A percentile compares a stretch with the other conserved stretches of the same genome.
Evolutionary conservation across 306 rosid species (phyloP).

Genomic region (Ziziphus jujuba): DNA sequence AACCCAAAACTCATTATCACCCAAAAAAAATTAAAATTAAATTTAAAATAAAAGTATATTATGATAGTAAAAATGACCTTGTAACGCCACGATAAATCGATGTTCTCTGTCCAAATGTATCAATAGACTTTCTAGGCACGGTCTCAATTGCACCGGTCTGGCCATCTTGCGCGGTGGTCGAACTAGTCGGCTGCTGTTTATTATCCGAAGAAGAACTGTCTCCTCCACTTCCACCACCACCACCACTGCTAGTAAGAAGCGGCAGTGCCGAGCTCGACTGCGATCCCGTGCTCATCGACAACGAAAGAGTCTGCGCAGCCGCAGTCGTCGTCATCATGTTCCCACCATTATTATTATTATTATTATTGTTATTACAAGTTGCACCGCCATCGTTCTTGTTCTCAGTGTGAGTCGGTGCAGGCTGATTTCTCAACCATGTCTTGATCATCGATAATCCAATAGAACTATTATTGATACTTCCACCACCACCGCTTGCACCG

Average conservation of each 20-base stretch:
- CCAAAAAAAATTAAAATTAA: not conserved
- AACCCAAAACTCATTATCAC: no score
- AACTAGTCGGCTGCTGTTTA: slow-evolving; percentile 35
- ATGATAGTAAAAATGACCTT: slow-evolving; percentile 37
- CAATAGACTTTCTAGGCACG: slow-evolving; percentile 64
- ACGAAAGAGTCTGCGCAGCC: slow-evolving; percentile 56
- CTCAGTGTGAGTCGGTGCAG: slow-evolving; percentile 28
- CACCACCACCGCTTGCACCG: slow-evolving; percentile 9
- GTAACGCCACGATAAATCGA: slow-evolving; percentile 97
- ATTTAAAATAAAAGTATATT: not conserved
- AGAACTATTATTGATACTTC: slow-evolving; percentile 26
- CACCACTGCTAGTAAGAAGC: slow-evolving; percentile 25
- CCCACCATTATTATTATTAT: no score
- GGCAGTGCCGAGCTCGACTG: slow-evolving; percentile 47
- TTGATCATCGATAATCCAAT: slow-evolving; percentile 87
- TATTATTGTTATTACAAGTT: no score
- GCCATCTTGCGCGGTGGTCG: slow-evolving; percentile 17
- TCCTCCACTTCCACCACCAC: slow-evolving; percentile 33
- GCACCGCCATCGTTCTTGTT: slow-evolving; percentile 18
- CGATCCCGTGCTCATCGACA: slow-evolving; percentile 81
- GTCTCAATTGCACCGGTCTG: slow-evolving; percentile 39
- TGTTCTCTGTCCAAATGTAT: slow-evolving; percentile 91
- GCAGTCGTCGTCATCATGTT: no score
- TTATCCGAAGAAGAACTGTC: slow-evolving; percentile 56
- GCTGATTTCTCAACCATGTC: slow-evolving; percentile 86